Evolutionary conservation across 805 yeast genomes (phyloP), one percentile per base, ranked within the genome.

Genomic region (Lachancea cidri): DNA sequence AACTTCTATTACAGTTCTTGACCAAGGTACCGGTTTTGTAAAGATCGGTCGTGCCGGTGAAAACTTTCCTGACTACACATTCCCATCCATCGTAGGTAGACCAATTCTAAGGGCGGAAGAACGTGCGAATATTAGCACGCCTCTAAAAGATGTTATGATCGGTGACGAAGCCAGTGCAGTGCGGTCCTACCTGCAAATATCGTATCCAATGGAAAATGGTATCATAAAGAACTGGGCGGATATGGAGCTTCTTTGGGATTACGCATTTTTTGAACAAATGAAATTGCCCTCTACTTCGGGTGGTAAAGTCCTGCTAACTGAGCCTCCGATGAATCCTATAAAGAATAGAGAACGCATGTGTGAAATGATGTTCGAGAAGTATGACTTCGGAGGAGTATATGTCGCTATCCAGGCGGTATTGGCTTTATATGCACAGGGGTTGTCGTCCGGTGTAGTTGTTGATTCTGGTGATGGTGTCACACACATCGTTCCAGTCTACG

Each of bases 391-490:
- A 35, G 96, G 96, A 14, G 96, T 87, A 11, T 88, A 89, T 55
- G 96, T 88, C 35, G 96, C 96, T 19, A 87, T 89, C 58, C 97
- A 89, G 71, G 98, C 98, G 3, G 98, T 93, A n/a, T 74, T 93
- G 58, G 98, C 98, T 0, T 74, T 93, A 42, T 93, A 93, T 55
- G 98, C 98, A 2, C 98, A 93, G 68, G 98, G 98, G 47, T 74
- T 91, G 54, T 83, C 94, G 18, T 85, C 95, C 0, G 98, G 98
- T 55, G 98, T 93, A 15, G 98, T 93, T 44, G 98, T 93, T 17
- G 98, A 93, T 65, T 87, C 96, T 3, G 98, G 98, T 58, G 98
- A 89, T 63, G 98, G 98, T 67, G 98, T 91, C 35, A 93, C 98
- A 3, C 98, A 93, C 62, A 83, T 93, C 65, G 97, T 93, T 33